These are phyloP conservation scores for Colletotrichum camelliae DNA, from an alignment of 2,329 filamentous ascomycete genomes.

Conservation along the genomic window DNA sequence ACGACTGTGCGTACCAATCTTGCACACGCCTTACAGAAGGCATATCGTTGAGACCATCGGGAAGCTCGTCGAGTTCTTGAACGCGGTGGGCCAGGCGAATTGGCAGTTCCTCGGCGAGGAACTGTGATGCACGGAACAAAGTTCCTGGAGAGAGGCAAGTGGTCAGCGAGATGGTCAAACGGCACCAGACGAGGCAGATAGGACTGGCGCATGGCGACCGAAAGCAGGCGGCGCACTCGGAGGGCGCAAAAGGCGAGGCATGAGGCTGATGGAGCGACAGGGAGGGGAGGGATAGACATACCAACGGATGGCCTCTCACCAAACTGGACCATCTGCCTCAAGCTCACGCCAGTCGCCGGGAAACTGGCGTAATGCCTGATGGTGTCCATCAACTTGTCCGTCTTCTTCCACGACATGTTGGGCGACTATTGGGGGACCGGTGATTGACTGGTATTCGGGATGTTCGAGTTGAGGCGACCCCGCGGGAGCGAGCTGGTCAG, in stretches of 20 bases:
- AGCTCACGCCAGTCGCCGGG: slow-evolving; percentile 92
- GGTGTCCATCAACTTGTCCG: slow-evolving; percentile 90
- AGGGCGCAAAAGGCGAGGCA: neutral
- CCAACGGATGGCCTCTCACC: slow-evolving; percentile 91
- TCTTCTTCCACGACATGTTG: slow-evolving; percentile 92
- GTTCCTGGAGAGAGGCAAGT: slow-evolving; percentile 67
- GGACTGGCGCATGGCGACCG: neutral
- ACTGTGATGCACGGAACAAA: slow-evolving; percentile 95
- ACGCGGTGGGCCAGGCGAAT: slow-evolving; percentile 96
- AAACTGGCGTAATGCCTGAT: slow-evolving; percentile 98
- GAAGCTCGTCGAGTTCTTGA: slow-evolving; percentile 88
- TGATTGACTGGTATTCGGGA: neutral
- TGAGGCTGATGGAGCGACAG: slow-evolving; percentile 11
- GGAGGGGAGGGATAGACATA: slow-evolving; percentile 46
- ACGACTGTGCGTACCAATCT: slow-evolving; percentile 99
- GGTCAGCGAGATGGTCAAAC: neutral
- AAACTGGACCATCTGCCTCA: slow-evolving; percentile 99
- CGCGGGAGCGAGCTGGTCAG: slow-evolving; percentile 18
- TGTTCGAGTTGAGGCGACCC: slow-evolving; percentile 21
- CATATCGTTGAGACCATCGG: slow-evolving; percentile 97
- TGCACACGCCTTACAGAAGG: slow-evolving; percentile 93
- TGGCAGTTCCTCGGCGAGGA: slow-evolving; percentile 96
- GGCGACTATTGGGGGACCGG: slow-evolving; percentile 26
- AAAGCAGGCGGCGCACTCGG: neutral
- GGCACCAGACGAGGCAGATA: neutral